Percentiles rank a stretch among this genome's conserved stretches.
phyloP scores from a whole-genome alignment of 1,139 yeast species.

The Komagataea norvegica region DNA sequence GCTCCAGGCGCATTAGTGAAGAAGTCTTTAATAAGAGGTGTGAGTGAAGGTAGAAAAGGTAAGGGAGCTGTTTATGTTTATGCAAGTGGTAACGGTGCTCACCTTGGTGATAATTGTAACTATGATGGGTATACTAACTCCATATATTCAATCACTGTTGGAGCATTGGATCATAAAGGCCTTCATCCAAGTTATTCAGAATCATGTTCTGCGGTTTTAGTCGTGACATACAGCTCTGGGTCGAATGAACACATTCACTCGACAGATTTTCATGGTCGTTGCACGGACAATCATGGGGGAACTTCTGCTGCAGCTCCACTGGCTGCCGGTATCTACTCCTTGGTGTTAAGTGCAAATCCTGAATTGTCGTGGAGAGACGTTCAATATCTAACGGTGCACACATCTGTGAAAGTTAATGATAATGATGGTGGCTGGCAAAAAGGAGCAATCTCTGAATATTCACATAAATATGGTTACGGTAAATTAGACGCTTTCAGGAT shows the following conservation, averaged over 20 bases:
- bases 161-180: conserved; percentile 86
- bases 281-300: conserved; percentile 83
- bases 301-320: conserved; percentile 99
- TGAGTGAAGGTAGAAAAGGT: conserved; percentile 75
- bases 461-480: conserved; percentile 91
- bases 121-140: conserved; percentile 97
- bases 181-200: conserved; percentile 86
- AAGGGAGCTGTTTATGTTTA: conserved; percentile 91
- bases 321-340: conserved; percentile 90
- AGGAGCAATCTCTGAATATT: conserved; percentile 41
- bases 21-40: conserved; percentile 78
- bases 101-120: conserved; percentile 82
- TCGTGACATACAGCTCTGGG: conserved; percentile 92
- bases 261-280: conserved; percentile 72
- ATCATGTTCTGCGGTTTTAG: conserved; percentile 92
- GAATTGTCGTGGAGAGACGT: conserved; percentile 93
- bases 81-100: conserved; percentile 95
- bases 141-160: conserved; percentile 90
- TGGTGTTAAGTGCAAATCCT: conserved; percentile 79
- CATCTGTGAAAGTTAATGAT: conserved; percentile 63
- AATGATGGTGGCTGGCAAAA: conserved; percentile 45
- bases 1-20: conserved; percentile 77
- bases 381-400: conserved; percentile 73
- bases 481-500: conserved; percentile 78
- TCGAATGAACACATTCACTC: conserved; percentile 88